phyloP scores from a whole-genome alignment of 805 yeast genomes.

The Millerago galiae region DNA sequence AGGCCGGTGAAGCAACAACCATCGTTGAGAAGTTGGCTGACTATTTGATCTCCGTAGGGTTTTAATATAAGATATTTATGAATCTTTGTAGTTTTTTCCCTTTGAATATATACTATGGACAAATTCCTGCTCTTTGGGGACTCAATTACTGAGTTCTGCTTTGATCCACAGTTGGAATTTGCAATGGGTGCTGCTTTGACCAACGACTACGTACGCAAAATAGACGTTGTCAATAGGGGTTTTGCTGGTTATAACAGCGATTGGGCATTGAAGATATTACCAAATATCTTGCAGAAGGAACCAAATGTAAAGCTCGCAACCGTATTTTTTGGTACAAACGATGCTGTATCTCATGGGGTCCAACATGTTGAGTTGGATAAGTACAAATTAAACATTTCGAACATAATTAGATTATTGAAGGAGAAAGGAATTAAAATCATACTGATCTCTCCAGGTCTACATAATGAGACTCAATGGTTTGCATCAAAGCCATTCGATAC shows the following conservation, averaged over 20 bases:
- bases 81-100: not conserved
- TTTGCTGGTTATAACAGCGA: conserved; percentile 69
- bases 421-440: conserved; percentile 43
- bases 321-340: conserved; percentile 81
- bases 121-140: conserved; percentile 65
- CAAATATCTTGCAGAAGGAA: conserved; percentile 45
- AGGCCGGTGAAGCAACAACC: conserved; percentile 91
- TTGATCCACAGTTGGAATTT: conserved; percentile 33
- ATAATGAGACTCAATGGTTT: conserved; percentile 40
- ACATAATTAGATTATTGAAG: conserved; percentile 35
- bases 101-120: conserved; percentile 15
- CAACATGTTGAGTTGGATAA: conserved; percentile 47
- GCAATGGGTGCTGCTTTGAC: conserved; percentile 46
- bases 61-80: conserved; percentile 33
- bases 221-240: conserved; percentile 72
- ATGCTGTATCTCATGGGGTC: conserved; percentile 40
- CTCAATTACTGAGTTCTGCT: conserved; percentile 57
- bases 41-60: conserved; percentile 82
- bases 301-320: conserved; percentile 40
- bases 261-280: conserved; percentile 46
- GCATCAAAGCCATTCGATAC: conserved; percentile 27
- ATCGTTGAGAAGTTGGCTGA: conserved; percentile 95
- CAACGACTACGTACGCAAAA: conserved; percentile 46
- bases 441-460: conserved; percentile 57
- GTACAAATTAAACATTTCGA: conserved; percentile 41